Evolutionary conservation across 352 stramenopile species (phyloP), one percentile per base, ranked within the genome.

Genomic region (Globisporangium splendens): DNA sequence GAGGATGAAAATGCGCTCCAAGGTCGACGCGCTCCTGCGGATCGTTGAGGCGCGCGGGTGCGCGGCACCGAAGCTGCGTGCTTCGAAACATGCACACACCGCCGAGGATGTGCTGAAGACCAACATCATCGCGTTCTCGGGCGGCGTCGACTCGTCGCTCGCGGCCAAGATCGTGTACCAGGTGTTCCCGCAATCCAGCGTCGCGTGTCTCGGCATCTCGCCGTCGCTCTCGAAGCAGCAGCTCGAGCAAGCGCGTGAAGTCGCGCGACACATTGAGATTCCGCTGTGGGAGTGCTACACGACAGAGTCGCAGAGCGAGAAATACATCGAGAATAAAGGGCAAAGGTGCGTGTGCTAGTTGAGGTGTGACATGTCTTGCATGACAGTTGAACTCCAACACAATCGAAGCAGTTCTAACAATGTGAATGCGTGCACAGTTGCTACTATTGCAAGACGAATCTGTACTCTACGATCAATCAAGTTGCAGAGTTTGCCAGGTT

Each of bases 391-490:
- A 17, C 18, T 50, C 8, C 47, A 8, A 13, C 4, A 51, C 12
- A 33, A 14, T 31, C 24, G 11, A 22, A 20, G 11, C 12, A 42
- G 13, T 54, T n/a, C 5, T 48, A 3, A 46, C 42, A n/a, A 4
- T 41, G 12, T 57, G 56, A 18, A 12, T 44, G 18, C 21, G 33
- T 3, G 14, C 48, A 11, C 17, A 90, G 92, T 65, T 99, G 96
- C 73, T 98, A 98, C 65, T 92, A 96, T 57, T 99, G 96, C 83
- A 99, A 99, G 74, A 98, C 92, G 7, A 97, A 96, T 54, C 72
- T 99, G n/a, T 99, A 99, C 78, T 78, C 85, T 35, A 96, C 91
- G 24, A 69, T 99, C 21, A 75, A 95, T 48, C 70, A 86, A n/a
- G 89, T 98, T 47, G 82, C 86, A 6, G 65, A 69, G 8, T 88